Evolutionary conservation across 306 rosid genomes (phyloP).

Genomic region (Quercus suber): DNA sequence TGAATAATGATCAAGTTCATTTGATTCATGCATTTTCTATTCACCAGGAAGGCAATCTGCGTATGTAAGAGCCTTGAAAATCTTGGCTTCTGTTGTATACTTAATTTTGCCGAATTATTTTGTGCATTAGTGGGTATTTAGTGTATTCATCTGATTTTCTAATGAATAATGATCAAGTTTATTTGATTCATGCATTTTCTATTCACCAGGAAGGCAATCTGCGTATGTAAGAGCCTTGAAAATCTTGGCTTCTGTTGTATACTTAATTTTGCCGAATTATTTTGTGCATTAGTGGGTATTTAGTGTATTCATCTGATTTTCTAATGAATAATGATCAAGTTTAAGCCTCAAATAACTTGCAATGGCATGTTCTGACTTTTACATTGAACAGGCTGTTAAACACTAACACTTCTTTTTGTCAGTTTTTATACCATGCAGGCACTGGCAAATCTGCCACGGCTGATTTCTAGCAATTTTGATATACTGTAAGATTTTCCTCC

Average conservation of each 20-base stretch:
- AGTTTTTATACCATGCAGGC: slow-evolving; percentile 9
- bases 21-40: neutral
- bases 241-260: neutral
- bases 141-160: neutral
- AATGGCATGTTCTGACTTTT: neutral
- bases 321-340: neutral
- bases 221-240: neutral
- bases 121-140: neutral
- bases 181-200: neutral
- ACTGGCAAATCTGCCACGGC: slow-evolving; percentile 1
- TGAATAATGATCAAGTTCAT: too few relatives aligned
- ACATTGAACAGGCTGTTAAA: neutral
- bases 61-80: neutral
- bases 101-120: neutral
- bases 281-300: neutral
- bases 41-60: neutral
- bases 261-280: neutral
- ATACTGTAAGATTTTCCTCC: slow-evolving; percentile 17
- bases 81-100: neutral
- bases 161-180: neutral
- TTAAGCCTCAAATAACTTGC: neutral
- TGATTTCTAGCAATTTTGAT: neutral
- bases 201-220: neutral
- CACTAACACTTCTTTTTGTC: neutral
- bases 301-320: neutral